phyloP scores from a whole-genome alignment of 495 filamentous ascomycete genomes.

The Neurospora sp. region DNA sequence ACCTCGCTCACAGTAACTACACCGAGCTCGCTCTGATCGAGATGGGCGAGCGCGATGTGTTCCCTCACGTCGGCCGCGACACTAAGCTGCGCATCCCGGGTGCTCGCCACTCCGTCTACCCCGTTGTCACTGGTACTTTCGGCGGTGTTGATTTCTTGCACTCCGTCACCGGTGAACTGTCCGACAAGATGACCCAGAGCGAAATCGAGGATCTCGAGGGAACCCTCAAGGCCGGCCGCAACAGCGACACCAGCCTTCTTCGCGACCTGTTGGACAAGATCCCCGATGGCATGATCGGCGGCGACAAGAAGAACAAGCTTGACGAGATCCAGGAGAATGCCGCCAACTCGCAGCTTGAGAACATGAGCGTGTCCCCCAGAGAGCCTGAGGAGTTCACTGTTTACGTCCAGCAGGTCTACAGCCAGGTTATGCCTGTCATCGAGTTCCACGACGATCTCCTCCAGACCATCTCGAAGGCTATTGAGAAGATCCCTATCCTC shows the following conservation, averaged over 20 bases:
- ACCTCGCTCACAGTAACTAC: constrained; percentile 87
- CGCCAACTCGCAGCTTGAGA: constrained; percentile 54
- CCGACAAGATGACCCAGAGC: constrained; percentile 78
- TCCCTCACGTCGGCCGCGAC: constrained; percentile 72
- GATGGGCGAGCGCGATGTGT: constrained; percentile 65
- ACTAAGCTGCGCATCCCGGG: constrained; percentile 60
- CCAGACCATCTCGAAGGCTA: constrained; percentile 61
- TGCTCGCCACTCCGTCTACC: constrained; percentile 53
- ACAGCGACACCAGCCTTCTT: constrained; percentile 51
- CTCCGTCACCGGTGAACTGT: constrained; percentile 80
- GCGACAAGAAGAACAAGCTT: constrained; percentile 54
- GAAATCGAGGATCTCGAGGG: constrained; percentile 76
- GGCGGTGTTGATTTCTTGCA: constrained; percentile 81
- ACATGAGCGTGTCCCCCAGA: constrained; percentile 54
- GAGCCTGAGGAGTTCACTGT: constrained; percentile 66
- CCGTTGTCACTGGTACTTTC: constrained; percentile 81
- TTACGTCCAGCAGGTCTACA: constrained; percentile 54
- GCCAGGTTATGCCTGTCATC: constrained; percentile 73
- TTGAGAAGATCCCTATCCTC: constrained; percentile 72
- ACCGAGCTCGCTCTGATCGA: constrained; percentile 76
- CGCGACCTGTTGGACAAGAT: constrained; percentile 69
- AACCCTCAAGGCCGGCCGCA: constrained; percentile 52
- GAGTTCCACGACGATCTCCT: constrained; percentile 84
- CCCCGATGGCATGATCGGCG: constrained; percentile 64
- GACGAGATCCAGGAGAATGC: constrained; percentile 60